phyloP scores from a whole-genome alignment of 345 rosid species.

The Lepidium didymum region DNA sequence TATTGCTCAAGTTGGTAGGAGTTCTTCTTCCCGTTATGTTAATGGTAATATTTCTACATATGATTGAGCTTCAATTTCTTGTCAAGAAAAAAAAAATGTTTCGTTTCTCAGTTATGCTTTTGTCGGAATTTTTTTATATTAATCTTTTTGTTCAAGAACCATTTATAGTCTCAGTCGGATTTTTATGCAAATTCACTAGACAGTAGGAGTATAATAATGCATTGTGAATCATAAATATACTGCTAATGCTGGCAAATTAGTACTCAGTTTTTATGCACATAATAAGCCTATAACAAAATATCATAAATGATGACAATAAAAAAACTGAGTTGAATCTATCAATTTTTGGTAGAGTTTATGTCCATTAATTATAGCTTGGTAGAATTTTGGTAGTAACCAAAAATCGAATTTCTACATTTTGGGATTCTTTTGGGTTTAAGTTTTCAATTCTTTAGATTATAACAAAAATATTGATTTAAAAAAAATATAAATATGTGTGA shows the following conservation, averaged over 20 bases:
- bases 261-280: neutral
- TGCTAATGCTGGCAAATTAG: neutral
- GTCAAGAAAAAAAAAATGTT: neutral
- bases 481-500: too few species aligned
- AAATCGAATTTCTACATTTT: too few species aligned
- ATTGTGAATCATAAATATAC: neutral
- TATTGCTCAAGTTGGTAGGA: neutral
- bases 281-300: neutral
- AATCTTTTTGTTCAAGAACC: neutral
- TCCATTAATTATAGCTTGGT: too few species aligned
- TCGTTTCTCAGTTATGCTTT: neutral
- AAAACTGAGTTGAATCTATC: too few species aligned
- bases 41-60: neutral
- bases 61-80: neutral
- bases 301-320: neutral
- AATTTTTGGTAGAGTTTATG: too few species aligned
- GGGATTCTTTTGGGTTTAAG: too few species aligned
- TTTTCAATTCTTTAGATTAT: too few species aligned
- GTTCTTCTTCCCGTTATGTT: neutral
- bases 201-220: neutral
- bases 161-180: neutral
- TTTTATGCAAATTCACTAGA: neutral
- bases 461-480: too few species aligned
- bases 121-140: neutral
- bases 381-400: too few species aligned